Conservation (phyloP, 768 basidiomycete genomes). For the Naganishia vaughanmartiniae region DNA sequence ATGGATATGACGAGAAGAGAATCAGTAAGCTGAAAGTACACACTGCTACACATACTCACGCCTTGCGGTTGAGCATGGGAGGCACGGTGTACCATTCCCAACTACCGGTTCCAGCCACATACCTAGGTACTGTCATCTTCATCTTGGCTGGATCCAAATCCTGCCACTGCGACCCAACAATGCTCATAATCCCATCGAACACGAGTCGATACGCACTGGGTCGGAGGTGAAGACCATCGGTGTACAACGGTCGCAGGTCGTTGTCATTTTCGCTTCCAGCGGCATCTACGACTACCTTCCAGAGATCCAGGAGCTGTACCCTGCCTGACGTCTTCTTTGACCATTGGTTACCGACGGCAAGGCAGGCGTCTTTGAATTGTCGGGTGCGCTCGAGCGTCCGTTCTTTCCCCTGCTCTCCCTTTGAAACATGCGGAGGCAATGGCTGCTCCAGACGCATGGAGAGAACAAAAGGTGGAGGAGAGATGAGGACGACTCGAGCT, state of each 20-base stretch:
- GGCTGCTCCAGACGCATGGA: constrained; percentile 19
- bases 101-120: constrained; percentile 50
- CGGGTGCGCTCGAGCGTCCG: constrained; percentile 57
- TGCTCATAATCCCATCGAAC: constrained; percentile 64
- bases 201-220: constrained; percentile 71
- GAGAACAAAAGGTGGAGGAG: constrained; percentile 72
- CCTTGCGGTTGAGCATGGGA: constrained; percentile 56
- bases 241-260: constrained; percentile 50
- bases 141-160: constrained; percentile 35
- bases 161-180: constrained; percentile 44
- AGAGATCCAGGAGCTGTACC: constrained; percentile 58
- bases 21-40: neutral
- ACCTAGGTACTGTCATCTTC: constrained; percentile 67
- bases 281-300: constrained; percentile 65
- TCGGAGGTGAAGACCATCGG: constrained; percentile 79
- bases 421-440: neutral
- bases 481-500: constrained; percentile 75
- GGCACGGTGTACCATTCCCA: constrained; percentile 63
- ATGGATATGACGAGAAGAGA: neutral
- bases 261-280: constrained; percentile 54
- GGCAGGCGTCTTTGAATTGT: constrained; percentile 60
- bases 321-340: neutral
- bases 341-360: constrained; percentile 55
- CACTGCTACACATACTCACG: neutral
- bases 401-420: constrained; percentile 62